These are phyloP conservation scores for Pythium rhizo-oryzae DNA, from an alignment of 352 stramenopile genomes.

Conservation along the genomic window DNA sequence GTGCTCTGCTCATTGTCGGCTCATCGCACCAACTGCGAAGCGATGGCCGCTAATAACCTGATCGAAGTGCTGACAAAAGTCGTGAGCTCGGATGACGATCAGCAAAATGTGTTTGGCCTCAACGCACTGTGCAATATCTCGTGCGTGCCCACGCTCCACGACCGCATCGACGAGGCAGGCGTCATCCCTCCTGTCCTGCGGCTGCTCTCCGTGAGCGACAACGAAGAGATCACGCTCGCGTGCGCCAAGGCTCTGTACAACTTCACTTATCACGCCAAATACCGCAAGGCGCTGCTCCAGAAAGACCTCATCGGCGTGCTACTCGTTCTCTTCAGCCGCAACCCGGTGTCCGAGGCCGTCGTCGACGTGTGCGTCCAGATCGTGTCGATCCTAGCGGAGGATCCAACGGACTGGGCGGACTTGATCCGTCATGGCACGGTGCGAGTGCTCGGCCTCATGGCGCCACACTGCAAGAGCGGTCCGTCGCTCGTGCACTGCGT, in stretches of 20 bases:
- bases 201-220: conserved; percentile 45
- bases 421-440: conserved; percentile 59
- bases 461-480: conserved; percentile 29
- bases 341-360: conserved; percentile 34
- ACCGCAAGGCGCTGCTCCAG: conserved; percentile 60
- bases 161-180: conserved; percentile 67
- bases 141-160: conserved; percentile 56
- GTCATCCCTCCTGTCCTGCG: conserved; percentile 54
- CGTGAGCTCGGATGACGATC: conserved; percentile 44
- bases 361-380: conserved; percentile 69
- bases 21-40: conserved; percentile 72
- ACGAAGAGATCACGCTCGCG: conserved; percentile 55
- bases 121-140: conserved; percentile 85
- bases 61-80: conserved; percentile 73
- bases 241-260: conserved; percentile 76
- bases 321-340: conserved; percentile 41
- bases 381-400: conserved; percentile 70
- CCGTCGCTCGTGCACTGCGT: conserved; percentile 51
- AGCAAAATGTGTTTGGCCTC: conserved; percentile 73
- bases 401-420: conserved; percentile 48
- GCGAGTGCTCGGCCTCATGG: conserved; percentile 52
- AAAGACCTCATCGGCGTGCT: conserved; percentile 57
- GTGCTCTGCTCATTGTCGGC: conserved; percentile 74
- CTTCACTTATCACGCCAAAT: conserved; percentile 61
- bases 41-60: conserved; percentile 65